Conservation (phyloP, 371 early-diverging fungal species). For the Mortierella sp. region DNA sequence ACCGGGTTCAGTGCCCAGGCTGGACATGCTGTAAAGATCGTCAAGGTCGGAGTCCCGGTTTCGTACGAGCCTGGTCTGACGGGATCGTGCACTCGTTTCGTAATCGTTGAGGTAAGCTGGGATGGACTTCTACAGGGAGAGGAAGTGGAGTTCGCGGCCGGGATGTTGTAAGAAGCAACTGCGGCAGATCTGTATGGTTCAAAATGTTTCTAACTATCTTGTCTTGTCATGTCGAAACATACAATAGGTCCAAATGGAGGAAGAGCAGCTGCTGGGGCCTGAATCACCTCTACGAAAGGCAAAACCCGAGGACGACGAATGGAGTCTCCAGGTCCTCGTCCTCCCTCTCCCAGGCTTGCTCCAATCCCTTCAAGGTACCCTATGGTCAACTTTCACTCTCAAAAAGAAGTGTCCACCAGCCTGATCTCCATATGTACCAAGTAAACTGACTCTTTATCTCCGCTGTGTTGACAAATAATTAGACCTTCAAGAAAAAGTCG, state of each 20-base stretch:
- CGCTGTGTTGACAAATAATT: neutral
- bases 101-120: conserved; percentile 54
- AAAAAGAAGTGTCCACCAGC: no score
- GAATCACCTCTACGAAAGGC: conserved; percentile 32
- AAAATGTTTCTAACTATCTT: neutral
- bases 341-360: conserved; percentile 61
- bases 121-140: neutral
- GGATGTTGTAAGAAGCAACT: neutral
- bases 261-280: conserved; percentile 31
- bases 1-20: conserved; percentile 62
- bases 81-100: conserved; percentile 66
- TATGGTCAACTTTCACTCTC: no score
- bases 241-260: conserved; percentile 48
- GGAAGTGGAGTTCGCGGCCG: neutral
- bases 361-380: conserved; percentile 57
- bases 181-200: neutral
- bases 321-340: conserved; percentile 64
- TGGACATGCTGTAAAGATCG: conserved; percentile 32
- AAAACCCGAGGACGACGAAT: conserved; percentile 67
- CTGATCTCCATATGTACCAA: no score
- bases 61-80: conserved; percentile 76
- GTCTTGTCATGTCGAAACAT: neutral
- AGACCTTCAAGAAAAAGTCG: conserved; percentile 39
- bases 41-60: conserved; percentile 47
- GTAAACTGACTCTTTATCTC: neutral